phyloP scores from a whole-genome alignment of 1,139 yeast species.

The Dujonia santamariae region DNA sequence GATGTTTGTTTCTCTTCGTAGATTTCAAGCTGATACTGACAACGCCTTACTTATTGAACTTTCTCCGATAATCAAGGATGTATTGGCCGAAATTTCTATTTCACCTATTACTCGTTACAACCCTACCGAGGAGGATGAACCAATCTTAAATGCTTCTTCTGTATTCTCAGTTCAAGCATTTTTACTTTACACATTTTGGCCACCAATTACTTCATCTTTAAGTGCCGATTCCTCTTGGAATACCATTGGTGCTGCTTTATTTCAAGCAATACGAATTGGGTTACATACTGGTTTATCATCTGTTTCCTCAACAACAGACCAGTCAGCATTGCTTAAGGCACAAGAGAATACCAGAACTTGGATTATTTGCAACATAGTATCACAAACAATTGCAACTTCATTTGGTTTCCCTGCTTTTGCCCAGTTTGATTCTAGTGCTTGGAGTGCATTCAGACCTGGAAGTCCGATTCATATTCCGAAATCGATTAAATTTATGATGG shows the following conservation, averaged over 20 bases:
- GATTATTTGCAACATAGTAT: slow-evolving; percentile 88
- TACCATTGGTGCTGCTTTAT: slow-evolving; percentile 87
- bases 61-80: slow-evolving; percentile 69
- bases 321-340: slow-evolving; percentile 36
- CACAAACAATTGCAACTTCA: slow-evolving; percentile 86
- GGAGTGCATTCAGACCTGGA: slow-evolving; percentile 46
- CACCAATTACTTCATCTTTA: slow-evolving; percentile 87
- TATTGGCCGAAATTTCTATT: slow-evolving; percentile 82
- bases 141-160: slow-evolving; percentile 83
- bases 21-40: slow-evolving; percentile 42
- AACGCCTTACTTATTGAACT: slow-evolving; percentile 46
- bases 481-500: slow-evolving; percentile 69
- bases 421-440: slow-evolving; percentile 72
- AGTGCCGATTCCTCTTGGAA: slow-evolving; percentile 97
- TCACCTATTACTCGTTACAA: slow-evolving; percentile 85
- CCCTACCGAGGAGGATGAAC: slow-evolving; percentile 72
- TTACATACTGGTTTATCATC: slow-evolving; percentile 58
- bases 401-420: slow-evolving; percentile 95
- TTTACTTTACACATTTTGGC: slow-evolving; percentile 87
- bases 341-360: slow-evolving; percentile 85
- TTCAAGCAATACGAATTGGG: slow-evolving; percentile 89
- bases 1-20: slow-evolving; percentile 75
- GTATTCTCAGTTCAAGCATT: slow-evolving; percentile 95
- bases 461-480: slow-evolving; percentile 51
- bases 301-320: slow-evolving; percentile 51